Base-by-base conservation (phyloP, 192 early-diverging fungal species). In the Coemansia sp. region DNA sequence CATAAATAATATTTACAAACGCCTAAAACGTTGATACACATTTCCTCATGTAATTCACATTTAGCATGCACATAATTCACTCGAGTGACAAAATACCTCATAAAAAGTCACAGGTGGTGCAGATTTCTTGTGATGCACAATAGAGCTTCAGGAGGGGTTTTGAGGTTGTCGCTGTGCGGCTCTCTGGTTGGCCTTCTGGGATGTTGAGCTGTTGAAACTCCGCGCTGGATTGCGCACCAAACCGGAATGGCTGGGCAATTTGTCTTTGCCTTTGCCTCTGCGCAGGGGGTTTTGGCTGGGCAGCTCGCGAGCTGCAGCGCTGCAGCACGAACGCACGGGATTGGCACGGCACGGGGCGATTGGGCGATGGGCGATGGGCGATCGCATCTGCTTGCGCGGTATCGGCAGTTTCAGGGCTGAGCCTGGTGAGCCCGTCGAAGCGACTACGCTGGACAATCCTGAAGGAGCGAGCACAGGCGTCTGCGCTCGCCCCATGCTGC, bases 351-450 rank as follows among this genome's bases (percentile, higher is more conserved):
- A 27, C 41, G 20, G 50, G 48, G 53, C 58, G 41, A 59, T 59
- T 59, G 35, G 50, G 47, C 61, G 49, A 38, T 59, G 35, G 50
- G 47, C 61, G 49, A 38, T 50, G 50, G 61, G 61, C 61, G 61
- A 61, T 61, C 59, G 61, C 52, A 20, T 14, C 10, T 23, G 35
- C 24, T 13, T 27, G 24, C 4, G 19, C 22, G 59, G 59, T 50
- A 61, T 61, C 59, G 20, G 26, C 29, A 32, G 29, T 37, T 18
- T 22, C 41, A 26, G 58, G 29, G 37, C n/a, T 14, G 58, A 24
- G 57, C 57, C 41, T 4, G 12, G 13, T 43, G 41, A 7, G 16
- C 41, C 41, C 41, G 41, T 57, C 38, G 56, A 37, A 18, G 56
- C 37, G 39, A 3, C 58, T 14, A 45, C 24, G 45, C 59, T 23